Percentiles rank a stretch among this genome's conserved stretches.
These are phyloP conservation scores for Neostapfia colusana DNA, from an alignment of 176 grass and related monocot genomes.

Conservation along the genomic window DNA sequence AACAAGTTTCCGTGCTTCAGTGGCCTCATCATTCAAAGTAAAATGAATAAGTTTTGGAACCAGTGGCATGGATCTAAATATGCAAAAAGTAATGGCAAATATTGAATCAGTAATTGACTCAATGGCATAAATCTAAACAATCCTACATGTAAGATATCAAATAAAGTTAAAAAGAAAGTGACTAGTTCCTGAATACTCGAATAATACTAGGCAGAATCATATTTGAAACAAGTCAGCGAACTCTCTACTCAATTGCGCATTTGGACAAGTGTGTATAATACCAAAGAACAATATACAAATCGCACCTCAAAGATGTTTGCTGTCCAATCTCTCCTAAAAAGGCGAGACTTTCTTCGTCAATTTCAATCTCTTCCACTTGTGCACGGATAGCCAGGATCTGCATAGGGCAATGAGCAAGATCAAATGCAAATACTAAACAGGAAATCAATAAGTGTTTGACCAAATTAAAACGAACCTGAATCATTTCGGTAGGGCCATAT, in stretches of 20 bases:
- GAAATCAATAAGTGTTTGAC: conserved; percentile 33
- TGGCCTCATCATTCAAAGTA: no score
- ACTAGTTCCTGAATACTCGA: not conserved
- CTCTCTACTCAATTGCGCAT: not conserved
- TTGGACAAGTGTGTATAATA: conserved; percentile 1
- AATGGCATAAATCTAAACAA: no score
- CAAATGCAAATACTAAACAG: conserved; percentile 28
- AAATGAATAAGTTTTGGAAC: no score
- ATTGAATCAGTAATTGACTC: no score
- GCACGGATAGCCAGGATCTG: conserved; percentile 92
- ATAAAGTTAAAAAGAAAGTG: not conserved
- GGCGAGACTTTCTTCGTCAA: conserved; percentile 94
- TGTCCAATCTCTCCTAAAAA: conserved; percentile 90
- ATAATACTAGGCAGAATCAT: not conserved
- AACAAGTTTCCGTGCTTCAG: no score
- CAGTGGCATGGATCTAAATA: no score
- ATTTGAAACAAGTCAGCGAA: not conserved
- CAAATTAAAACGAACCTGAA: conserved; percentile 59
- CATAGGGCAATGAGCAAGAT: conserved; percentile 12
- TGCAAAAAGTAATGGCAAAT: no score
- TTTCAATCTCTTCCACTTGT: conserved; percentile 92
- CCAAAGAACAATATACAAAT: conserved; percentile 18
- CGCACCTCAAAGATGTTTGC: conserved; percentile 82
- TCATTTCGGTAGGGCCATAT: conserved; percentile 89
- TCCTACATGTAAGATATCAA: not conserved